Percentiles rank a stretch among this genome's conserved stretches.
Evolutionary conservation across 768 basidiomycete species (phyloP).

Genomic region (Lanmaoa pseudosensibilis): DNA sequence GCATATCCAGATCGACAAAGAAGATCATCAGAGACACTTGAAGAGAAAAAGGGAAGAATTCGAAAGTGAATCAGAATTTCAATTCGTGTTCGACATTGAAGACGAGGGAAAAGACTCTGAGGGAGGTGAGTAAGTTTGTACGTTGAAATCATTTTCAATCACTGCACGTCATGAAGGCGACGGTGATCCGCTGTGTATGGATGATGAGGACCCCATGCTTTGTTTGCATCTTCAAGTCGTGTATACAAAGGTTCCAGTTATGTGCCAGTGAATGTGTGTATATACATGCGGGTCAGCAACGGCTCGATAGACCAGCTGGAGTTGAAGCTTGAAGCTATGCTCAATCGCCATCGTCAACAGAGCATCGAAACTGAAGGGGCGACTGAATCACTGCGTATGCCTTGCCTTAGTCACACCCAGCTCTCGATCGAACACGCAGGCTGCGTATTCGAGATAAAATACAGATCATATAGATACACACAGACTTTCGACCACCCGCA

Average conservation of each 20-base stretch:
- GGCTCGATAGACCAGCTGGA: too few relatives aligned
- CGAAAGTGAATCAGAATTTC: not conserved
- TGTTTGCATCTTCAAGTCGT: too few relatives aligned
- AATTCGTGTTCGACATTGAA: not conserved
- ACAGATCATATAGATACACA: too few relatives aligned
- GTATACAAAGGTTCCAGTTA: not conserved
- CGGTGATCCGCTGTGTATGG: too few relatives aligned
- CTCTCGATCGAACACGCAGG: too few relatives aligned
- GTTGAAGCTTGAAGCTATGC: not conserved
- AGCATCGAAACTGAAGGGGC: not conserved
- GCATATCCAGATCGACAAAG: not conserved
- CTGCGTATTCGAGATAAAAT: too few relatives aligned
- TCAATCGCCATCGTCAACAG: too few relatives aligned
- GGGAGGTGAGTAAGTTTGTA: not conserved
- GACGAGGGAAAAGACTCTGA: not conserved
- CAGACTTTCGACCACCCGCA: too few relatives aligned
- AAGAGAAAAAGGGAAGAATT: not conserved
- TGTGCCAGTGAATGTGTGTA: not conserved
- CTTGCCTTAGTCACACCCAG: too few relatives aligned
- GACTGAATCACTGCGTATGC: not conserved
- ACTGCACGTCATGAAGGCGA: not conserved
- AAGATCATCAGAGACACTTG: not conserved
- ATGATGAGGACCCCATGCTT: too few relatives aligned
- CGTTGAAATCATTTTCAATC: not conserved
- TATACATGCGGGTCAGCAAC: too few relatives aligned